Conservation (phyloP, 2,329 filamentous ascomycete genomes). For the Colletotrichum agaves region DNA sequence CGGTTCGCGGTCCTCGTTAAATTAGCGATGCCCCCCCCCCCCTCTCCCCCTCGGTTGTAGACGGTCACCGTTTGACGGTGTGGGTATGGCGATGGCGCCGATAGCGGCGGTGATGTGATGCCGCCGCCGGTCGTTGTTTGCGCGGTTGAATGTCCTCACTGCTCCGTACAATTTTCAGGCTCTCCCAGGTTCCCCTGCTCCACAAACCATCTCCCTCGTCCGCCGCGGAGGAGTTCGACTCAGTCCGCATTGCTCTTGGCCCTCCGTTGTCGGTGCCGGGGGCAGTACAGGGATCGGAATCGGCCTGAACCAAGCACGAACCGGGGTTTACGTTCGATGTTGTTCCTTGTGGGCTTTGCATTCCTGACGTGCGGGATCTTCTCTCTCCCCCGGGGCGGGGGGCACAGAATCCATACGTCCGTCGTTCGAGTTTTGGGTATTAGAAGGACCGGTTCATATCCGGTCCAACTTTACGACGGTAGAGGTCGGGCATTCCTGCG, state of each 20-base stretch:
- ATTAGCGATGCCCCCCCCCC: background rate
- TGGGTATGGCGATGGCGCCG: background rate
- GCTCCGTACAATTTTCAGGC: no score
- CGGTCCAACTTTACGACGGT: no score
- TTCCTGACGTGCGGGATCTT: background rate
- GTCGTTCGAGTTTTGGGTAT: background rate
- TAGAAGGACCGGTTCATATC: background rate
- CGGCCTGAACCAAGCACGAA: background rate
- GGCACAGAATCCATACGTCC: no score
- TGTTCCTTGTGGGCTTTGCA: background rate
- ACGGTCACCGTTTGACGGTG: background rate
- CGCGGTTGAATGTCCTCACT: no score
- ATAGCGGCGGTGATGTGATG: background rate
- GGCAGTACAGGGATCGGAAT: background rate
- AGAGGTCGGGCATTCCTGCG: no score
- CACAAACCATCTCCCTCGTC: background rate
- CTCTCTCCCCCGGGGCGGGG: no score
- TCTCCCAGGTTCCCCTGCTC: background rate
- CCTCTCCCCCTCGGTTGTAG: no score
- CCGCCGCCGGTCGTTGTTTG: no score
- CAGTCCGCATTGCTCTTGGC: conserved; percentile 1
- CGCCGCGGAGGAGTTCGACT: background rate
- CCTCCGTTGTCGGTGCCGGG: background rate
- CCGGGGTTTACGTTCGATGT: background rate
- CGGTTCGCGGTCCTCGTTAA: background rate